Base-by-base conservation (phyloP, 2,329 filamentous ascomycete species). In the Allantophomopsis lycopodina region DNA sequence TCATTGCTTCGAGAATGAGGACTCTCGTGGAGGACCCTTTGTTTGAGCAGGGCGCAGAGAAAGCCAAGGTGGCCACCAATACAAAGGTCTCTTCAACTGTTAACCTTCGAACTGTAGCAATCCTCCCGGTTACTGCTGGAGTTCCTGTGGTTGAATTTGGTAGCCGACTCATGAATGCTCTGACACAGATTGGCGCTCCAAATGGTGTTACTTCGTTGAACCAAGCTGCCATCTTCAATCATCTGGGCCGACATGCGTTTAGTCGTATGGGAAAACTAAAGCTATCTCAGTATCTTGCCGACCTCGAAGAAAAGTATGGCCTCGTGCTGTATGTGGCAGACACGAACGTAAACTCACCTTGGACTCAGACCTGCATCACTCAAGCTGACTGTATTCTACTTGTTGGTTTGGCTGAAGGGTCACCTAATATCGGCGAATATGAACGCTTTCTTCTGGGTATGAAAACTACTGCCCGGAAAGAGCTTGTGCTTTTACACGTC, bases 261-360 rank as follows among this genome's bases (percentile, higher is more conserved):
- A 96, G 83, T 60, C 84, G 82, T 50, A 96, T 98, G 82, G 91
- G 91, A 5, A 96, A 95, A 60, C 66, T 98, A 20, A 95, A 94
- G 60, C 66, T 98, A 6, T 86, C 89, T 1, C 89, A 98, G 49
- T 98, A 98, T 54, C 71, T 98, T 37, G 91, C 93, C 2, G 91
- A 98, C 53, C 68, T 98, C 10, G 91, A 98, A 60, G 91, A 98
- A 60, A 94, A 94, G 57, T 96, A 94, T 51, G 87, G 89, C 1
- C 76, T 98, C 50, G 87, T 98, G 2, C 68, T 98, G 7, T 98
- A 98, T 55, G 80, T 98, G 42, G 91, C 89, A 80, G 91, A 98
- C 58, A 98, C 93, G 4, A 94, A 79, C 44, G 91, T 96, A 51
- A 96, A 94, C 51, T 86, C 93, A 2, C 88, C 89, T 0, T 98